These are phyloP conservation scores for Dioszegia aurantiaca DNA, from an alignment of 768 basidiomycete species.

Conservation along the genomic window DNA sequence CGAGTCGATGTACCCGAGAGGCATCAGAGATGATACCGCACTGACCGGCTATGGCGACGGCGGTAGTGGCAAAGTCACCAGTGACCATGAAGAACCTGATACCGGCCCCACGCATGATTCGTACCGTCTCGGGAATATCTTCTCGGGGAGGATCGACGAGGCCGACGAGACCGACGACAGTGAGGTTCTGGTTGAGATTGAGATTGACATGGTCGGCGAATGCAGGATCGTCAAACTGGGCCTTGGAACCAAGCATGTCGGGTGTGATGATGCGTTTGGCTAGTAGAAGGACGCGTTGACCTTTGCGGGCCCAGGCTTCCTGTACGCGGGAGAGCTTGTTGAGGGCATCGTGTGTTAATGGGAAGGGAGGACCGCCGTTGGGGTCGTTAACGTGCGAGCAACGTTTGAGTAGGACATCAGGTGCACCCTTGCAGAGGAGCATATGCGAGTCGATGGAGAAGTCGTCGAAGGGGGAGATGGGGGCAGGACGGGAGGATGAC, in stretches of 20 bases:
- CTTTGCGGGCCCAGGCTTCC: conserved; percentile 58
- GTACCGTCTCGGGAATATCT: conserved; percentile 57
- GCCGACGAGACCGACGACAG: conserved; percentile 62
- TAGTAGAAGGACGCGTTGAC: conserved; percentile 65
- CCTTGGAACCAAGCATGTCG: conserved; percentile 49
- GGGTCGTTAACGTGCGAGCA: conserved; percentile 54
- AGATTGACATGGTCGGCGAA: conserved; percentile 56
- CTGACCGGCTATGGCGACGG: conserved; percentile 62
- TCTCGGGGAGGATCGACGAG: conserved; percentile 63
- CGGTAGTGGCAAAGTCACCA: conserved; percentile 60
- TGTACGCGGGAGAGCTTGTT: conserved; percentile 42
- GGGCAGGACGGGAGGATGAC: conserved; percentile 23
- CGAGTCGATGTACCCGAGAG: conserved; percentile 51
- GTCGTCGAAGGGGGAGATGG: conserved; percentile 43
- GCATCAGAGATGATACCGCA: conserved; percentile 61
- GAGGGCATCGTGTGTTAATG: conserved; percentile 42
- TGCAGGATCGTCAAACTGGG: conserved; percentile 48
- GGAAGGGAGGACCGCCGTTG: conserved; percentile 50
- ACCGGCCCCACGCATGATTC: conserved; percentile 57
- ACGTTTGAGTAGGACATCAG: conserved; percentile 54
- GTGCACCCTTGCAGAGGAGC: conserved; percentile 63
- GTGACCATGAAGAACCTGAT: conserved; percentile 67
- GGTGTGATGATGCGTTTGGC: conserved; percentile 56
- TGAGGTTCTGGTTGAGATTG: conserved; percentile 56
- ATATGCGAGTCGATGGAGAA: conserved; percentile 39